These are phyloP conservation scores for Melampsora americana DNA, from an alignment of 1,284 basidiomycete genomes.

Conservation along the genomic window DNA sequence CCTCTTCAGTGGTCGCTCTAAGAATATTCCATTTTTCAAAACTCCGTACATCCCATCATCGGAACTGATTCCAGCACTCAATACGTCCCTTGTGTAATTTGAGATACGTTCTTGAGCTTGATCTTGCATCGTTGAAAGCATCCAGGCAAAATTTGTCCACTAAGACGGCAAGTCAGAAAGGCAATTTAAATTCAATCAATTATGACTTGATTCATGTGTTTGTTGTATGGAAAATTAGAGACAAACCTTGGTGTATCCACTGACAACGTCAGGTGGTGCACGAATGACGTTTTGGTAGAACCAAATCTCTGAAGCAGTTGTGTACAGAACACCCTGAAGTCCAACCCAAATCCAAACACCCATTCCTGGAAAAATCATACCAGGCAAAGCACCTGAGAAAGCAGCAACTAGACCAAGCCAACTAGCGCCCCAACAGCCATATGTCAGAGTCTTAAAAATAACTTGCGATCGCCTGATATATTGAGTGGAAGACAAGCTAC, in stretches of 20 bases:
- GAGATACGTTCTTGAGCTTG: slow-evolving; percentile 33
- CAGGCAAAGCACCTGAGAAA: slow-evolving; percentile 39
- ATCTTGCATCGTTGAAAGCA: slow-evolving; percentile 38
- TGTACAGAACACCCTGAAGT: slow-evolving; percentile 36
- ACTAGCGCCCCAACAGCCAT: not conserved
- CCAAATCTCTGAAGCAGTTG: slow-evolving; percentile 43
- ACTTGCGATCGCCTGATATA: too few relatives aligned
- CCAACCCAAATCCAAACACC: slow-evolving; percentile 38
- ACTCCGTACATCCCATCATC: slow-evolving; percentile 43
- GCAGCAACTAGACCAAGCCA: slow-evolving; percentile 34
- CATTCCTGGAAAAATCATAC: slow-evolving; percentile 34
- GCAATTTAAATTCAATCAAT: not conserved
- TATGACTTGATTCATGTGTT: not conserved
- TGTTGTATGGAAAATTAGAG: not conserved
- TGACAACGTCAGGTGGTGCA: slow-evolving; percentile 41
- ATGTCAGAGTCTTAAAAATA: not conserved
- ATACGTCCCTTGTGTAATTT: slow-evolving; percentile 23
- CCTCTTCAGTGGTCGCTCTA: slow-evolving; percentile 22
- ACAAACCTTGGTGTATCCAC: slow-evolving; percentile 42
- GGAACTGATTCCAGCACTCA: slow-evolving; percentile 36
- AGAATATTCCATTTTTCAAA: slow-evolving; percentile 32
- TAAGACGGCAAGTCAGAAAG: not conserved
- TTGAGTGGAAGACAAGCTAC: not conserved
- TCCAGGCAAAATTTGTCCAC: slow-evolving; percentile 44
- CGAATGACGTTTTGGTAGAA: slow-evolving; percentile 37